phyloP scores from a whole-genome alignment of 202 grass and related monocot species.

The Eragrostis tef region DNA sequence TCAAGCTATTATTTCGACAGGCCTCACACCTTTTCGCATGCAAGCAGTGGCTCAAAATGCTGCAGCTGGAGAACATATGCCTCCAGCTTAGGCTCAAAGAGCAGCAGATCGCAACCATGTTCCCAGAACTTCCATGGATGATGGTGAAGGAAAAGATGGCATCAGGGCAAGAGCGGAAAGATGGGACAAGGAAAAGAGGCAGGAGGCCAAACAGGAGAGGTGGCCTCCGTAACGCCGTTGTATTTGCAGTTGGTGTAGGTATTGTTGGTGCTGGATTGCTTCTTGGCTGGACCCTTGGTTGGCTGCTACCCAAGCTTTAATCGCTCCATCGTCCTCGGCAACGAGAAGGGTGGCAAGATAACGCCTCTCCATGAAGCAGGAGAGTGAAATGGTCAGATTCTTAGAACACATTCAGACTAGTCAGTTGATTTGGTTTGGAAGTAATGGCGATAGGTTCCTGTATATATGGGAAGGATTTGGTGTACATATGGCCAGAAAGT shows the following conservation, averaged over 20 bases:
- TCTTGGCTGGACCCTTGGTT: constrained; percentile 84
- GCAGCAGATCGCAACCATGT: constrained; percentile 60
- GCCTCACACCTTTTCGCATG: constrained; percentile 80
- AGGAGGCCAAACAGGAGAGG: constrained; percentile 50
- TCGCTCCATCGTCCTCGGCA: neutral
- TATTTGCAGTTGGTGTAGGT: constrained; percentile 77
- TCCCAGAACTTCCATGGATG: constrained; percentile 70
- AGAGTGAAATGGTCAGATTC: constrained; percentile 25
- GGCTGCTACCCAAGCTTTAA: constrained; percentile 68
- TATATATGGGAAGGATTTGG: constrained; percentile 47
- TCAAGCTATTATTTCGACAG: constrained; percentile 80
- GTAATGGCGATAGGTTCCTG: constrained; percentile 32
- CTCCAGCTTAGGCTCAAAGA: constrained; percentile 79
- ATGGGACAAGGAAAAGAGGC: constrained; percentile 49
- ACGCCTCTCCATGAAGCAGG: constrained; percentile 1
- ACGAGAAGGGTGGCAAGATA: neutral
- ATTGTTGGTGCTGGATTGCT: constrained; percentile 78
- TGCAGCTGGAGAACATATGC: constrained; percentile 86
- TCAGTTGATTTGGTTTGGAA: constrained; percentile 45
- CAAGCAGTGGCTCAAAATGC: constrained; percentile 87
- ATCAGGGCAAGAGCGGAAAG: constrained; percentile 39
- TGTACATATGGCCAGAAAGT: constrained; percentile 45
- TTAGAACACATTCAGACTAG: constrained; percentile 19
- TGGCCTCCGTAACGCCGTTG: constrained; percentile 42
- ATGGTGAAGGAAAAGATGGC: constrained; percentile 40